Conservation (phyloP, 164 flowering plant species). For the Tetrastigma voinierianum region DNA sequence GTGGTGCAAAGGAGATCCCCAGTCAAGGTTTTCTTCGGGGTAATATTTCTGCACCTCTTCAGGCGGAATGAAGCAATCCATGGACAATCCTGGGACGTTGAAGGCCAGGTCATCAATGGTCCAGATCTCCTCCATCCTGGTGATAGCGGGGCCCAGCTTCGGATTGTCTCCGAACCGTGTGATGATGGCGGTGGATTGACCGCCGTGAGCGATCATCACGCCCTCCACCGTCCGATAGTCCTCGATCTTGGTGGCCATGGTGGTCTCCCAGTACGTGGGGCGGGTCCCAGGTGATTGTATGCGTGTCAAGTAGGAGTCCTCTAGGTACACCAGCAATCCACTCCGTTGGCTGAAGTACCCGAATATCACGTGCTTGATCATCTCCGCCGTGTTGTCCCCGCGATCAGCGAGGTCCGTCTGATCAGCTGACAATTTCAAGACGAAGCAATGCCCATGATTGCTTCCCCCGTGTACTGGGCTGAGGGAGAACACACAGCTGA, state of each 20-base stretch:
- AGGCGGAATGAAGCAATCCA: constrained; percentile 78
- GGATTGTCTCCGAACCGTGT: constrained; percentile 65
- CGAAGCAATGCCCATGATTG: constrained; percentile 54
- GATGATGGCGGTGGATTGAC: constrained; percentile 69
- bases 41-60: constrained; percentile 42
- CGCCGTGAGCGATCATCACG: constrained; percentile 70
- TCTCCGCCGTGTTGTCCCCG: constrained; percentile 73
- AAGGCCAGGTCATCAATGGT: constrained; percentile 74
- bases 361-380: constrained; percentile 68
- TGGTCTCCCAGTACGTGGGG: constrained; percentile 84
- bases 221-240: constrained; percentile 71
- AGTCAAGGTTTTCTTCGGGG: constrained; percentile 28
- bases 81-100: constrained; percentile 70
- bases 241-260: constrained; percentile 58
- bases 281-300: constrained; percentile 66
- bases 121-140: constrained; percentile 75
- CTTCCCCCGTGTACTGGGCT: constrained; percentile 77
- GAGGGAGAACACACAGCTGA: constrained; percentile 58
- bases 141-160: constrained; percentile 47
- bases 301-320: constrained; percentile 68
- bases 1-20: constrained; percentile 35
- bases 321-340: constrained; percentile 67
- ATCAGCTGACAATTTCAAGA: constrained; percentile 65
- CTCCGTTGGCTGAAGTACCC: constrained; percentile 85
- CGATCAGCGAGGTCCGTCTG: constrained; percentile 57